A percentile compares a stretch with the other conserved stretches of the same genome.
Evolutionary conservation across 805 yeast genomes (phyloP).

Genomic region (Yarrowia yakushimensis): DNA sequence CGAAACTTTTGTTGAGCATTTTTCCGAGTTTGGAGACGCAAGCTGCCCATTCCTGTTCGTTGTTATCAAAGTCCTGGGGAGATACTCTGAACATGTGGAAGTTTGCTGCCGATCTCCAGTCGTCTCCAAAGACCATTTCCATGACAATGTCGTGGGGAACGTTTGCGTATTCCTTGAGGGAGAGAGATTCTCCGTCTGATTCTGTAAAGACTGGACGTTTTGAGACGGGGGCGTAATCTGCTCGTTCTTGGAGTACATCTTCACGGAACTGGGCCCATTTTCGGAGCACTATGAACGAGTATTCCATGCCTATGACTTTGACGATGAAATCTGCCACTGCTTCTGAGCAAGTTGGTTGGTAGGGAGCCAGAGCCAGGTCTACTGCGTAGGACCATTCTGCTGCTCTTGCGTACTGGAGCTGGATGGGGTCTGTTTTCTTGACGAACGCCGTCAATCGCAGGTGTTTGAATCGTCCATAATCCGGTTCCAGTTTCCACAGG

Average conservation of each 20-base stretch:
- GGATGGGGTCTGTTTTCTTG: background rate
- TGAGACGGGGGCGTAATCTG: background rate
- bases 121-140: constrained; percentile 14
- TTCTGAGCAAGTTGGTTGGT: constrained; percentile 13
- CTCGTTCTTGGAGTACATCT: background rate
- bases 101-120: background rate
- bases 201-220: background rate
- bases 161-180: background rate
- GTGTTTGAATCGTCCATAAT: background rate
- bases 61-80: background rate
- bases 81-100: background rate
- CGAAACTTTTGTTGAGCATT: constrained; percentile 4
- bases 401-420: background rate
- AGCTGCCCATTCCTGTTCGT: constrained; percentile 12
- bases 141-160: constrained; percentile 1
- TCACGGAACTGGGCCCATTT: constrained; percentile 19
- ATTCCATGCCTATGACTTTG: constrained; percentile 5
- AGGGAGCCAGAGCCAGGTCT: background rate
- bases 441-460: background rate
- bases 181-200: constrained; percentile 9
- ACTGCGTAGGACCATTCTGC: constrained; percentile 15
- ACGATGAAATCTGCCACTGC: constrained; percentile 6
- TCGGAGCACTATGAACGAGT: background rate
- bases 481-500: background rate
- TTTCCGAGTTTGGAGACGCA: background rate